phyloP scores from a whole-genome alignment of 768 basidiomycete genomes.

The Cystofilobasidium ferigula region DNA sequence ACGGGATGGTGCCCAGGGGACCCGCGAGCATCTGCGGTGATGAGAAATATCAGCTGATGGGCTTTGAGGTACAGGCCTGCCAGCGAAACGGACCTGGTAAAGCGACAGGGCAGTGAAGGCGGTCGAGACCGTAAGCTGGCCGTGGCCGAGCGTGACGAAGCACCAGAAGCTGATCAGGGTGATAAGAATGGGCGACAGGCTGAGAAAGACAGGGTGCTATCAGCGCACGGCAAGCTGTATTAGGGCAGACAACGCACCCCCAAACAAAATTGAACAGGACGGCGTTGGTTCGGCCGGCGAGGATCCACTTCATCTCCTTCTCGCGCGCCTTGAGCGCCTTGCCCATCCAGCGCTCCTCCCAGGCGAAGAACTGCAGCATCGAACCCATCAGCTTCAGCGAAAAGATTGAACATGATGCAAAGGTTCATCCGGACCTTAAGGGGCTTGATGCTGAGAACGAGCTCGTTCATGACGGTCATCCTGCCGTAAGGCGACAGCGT shows the following conservation, averaged over 20 bases:
- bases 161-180: conserved; percentile 10
- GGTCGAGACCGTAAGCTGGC: conserved; percentile 22
- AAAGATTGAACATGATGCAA: too few species aligned
- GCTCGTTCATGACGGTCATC: conserved; percentile 64
- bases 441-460: conserved; percentile 35
- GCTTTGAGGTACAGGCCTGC: background rate
- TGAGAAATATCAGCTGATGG: too few species aligned
- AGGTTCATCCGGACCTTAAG: conserved; percentile 49
- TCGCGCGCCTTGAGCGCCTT: conserved; percentile 1
- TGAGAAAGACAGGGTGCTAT: background rate
- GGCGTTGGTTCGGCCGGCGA: conserved; percentile 6
- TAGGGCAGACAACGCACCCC: background rate
- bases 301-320: conserved; percentile 14
- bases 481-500: too few species aligned
- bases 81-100: background rate
- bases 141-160: conserved; percentile 17
- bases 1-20: conserved; percentile 6
- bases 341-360: conserved; percentile 15
- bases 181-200: conserved; percentile 2
- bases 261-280: conserved; percentile 4
- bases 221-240: background rate
- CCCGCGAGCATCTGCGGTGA: conserved; percentile 14
- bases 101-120: conserved; percentile 21
- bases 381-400: too few species aligned
- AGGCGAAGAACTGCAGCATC: conserved; percentile 18